A percentile compares a stretch with the other conserved stretches of the same genome.
phyloP scores from a whole-genome alignment of 75 land plant species.

The Gnetum montanum region DNA sequence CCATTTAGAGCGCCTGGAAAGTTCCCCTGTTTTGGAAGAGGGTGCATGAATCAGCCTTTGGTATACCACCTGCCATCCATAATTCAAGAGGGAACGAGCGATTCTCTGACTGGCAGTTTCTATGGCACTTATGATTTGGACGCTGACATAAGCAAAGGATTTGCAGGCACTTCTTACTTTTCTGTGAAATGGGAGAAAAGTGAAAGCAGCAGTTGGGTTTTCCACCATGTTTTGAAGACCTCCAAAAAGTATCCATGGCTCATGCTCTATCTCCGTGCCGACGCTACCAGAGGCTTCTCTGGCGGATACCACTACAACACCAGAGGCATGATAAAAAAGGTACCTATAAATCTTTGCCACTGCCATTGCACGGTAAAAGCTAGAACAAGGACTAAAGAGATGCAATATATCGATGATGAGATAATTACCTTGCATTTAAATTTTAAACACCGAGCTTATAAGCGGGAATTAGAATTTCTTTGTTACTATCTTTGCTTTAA shows the following conservation, averaged over 20 bases:
- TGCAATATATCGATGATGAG: too few species aligned
- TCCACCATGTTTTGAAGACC: conserved; percentile 40
- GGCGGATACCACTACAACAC: conserved; percentile 91
- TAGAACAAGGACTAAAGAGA: too few species aligned
- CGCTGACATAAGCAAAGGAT: conserved; percentile 11
- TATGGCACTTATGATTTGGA: conserved; percentile 67
- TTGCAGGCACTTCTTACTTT: conserved; percentile 33
- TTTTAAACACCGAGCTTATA: too few species aligned
- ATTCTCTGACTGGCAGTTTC: conserved; percentile 33
- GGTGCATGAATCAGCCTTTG: conserved; percentile 72
- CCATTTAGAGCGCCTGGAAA: conserved; percentile 12
- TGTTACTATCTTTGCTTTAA: too few species aligned
- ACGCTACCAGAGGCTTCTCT: conserved; percentile 74
- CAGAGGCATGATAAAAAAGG: conserved; percentile 78
- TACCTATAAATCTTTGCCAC: too few species aligned
- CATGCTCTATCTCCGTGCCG: conserved; percentile 93
- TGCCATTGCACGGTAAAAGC: too few species aligned
- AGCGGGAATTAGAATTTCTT: too few species aligned
- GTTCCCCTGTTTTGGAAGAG: conserved; percentile 51
- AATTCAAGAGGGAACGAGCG: conserved; percentile 5
- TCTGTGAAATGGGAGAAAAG: conserved; percentile 56
- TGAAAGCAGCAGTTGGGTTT: conserved; percentile 49
- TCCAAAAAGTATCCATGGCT: conserved; percentile 69
- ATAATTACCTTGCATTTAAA: too few species aligned
- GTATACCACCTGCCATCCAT: conserved; percentile 27